phyloP scores from a whole-genome alignment of 2,329 filamentous ascomycete genomes.

The Karstenula rhodostoma region DNA sequence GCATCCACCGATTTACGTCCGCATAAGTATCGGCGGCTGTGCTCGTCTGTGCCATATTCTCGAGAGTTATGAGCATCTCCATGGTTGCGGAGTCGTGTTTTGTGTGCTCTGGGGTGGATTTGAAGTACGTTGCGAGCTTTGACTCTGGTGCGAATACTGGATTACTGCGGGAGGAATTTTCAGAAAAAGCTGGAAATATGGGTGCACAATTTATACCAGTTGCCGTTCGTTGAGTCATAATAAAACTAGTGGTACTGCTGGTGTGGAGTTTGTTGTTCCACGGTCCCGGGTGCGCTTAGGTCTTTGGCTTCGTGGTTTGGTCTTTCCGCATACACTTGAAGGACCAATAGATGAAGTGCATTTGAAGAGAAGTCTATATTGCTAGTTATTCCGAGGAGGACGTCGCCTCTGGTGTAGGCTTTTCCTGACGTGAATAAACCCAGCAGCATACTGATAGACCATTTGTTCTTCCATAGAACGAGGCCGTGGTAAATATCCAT shows the following conservation, averaged over 20 bases:
- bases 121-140: background rate
- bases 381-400: too few species aligned
- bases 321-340: background rate
- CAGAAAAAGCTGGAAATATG: background rate
- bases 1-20: constrained; percentile 2
- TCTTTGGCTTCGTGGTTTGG: too few species aligned
- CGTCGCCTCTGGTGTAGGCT: too few species aligned
- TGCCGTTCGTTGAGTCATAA: background rate
- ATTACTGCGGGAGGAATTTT: background rate
- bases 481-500: too few species aligned
- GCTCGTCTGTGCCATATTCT: background rate
- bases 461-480: too few species aligned
- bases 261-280: background rate
- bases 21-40: background rate
- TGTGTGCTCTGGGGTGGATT: background rate
- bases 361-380: too few species aligned
- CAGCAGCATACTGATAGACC: too few species aligned
- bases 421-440: too few species aligned
- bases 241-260: background rate
- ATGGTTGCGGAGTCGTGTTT: background rate
- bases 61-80: background rate
- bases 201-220: background rate
- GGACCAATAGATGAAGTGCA: background rate
- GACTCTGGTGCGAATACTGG: background rate
- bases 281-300: background rate